Evolutionary conservation across 1,284 basidiomycete species (phyloP).

Genomic region (Anthracocystis panici-leucophaei): DNA sequence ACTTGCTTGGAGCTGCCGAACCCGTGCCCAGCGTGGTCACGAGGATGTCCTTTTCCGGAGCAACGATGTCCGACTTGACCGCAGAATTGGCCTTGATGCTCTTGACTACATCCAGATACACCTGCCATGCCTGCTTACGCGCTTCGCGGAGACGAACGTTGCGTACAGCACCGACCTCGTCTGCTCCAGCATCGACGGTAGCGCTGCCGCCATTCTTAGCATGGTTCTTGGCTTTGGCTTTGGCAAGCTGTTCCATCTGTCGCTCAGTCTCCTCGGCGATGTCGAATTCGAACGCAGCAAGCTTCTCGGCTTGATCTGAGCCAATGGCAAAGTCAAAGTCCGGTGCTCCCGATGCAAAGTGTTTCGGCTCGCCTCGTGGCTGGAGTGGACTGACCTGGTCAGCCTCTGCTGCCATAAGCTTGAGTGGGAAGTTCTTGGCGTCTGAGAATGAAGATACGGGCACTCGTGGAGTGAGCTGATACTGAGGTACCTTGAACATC

Average conservation of each 20-base stretch:
- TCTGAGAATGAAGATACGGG: constrained; percentile 4
- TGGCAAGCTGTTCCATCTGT: constrained; percentile 71
- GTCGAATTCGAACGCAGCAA: constrained; percentile 69
- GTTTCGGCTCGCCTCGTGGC: constrained; percentile 40
- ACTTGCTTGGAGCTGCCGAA: constrained; percentile 80
- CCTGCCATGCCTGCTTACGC: constrained; percentile 49
- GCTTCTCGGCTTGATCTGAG: constrained; percentile 30
- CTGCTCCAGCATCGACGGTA: constrained; percentile 22
- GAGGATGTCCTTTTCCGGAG: constrained; percentile 72
- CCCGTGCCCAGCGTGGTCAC: constrained; percentile 88
- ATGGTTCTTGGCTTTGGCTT: constrained; percentile 44
- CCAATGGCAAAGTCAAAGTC: constrained; percentile 64
- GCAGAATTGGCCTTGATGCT: constrained; percentile 28
- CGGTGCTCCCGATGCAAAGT: constrained; percentile 38
- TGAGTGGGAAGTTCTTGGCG: constrained; percentile 11
- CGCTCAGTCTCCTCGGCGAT: constrained; percentile 71
- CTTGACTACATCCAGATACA: constrained; percentile 51
- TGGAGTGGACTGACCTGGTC: constrained; percentile 44
- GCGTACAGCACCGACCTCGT: constrained; percentile 34
- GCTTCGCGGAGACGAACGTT: constrained; percentile 41
- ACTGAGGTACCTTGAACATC: constrained; percentile 81
- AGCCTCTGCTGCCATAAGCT: constrained; percentile 24
- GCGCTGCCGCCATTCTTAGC: constrained; percentile 52
- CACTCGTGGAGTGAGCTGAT: constrained; percentile 57
- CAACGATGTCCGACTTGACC: not conserved